Percentiles rank a stretch among this genome's conserved stretches.
phyloP scores from a whole-genome alignment of 805 yeast genomes.

The Candida sphagnicola region DNA sequence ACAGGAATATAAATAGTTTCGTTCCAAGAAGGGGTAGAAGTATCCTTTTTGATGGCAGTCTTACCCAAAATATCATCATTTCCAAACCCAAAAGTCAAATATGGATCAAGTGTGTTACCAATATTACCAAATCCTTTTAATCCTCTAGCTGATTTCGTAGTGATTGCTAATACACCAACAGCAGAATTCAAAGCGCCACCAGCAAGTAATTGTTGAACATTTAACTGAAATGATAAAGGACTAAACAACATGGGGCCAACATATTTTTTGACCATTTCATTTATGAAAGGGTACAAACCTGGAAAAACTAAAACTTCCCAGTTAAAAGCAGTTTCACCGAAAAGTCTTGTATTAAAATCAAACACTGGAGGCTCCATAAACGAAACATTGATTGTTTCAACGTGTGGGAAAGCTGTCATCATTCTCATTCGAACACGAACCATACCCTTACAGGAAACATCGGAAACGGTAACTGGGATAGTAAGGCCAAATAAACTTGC shows the following conservation, averaged over 20 bases:
- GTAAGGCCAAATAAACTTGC: constrained; percentile 79
- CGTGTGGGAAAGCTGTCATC: constrained; percentile 89
- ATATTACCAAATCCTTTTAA: constrained; percentile 65
- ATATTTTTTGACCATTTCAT: constrained; percentile 80
- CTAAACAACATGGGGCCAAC: constrained; percentile 84
- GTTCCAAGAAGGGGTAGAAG: constrained; percentile 77
- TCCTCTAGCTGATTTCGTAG: constrained; percentile 60
- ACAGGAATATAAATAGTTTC: constrained; percentile 71
- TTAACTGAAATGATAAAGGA: constrained; percentile 91
- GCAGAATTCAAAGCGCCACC: constrained; percentile 79
- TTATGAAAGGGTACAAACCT: constrained; percentile 77
- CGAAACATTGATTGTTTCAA: constrained; percentile 85
- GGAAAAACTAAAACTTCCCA: constrained; percentile 88
- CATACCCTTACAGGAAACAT: constrained; percentile 70
- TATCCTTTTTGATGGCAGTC: constrained; percentile 65
- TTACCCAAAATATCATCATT: constrained; percentile 53
- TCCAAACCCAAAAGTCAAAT: constrained; percentile 65
- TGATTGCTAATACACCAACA: constrained; percentile 78
- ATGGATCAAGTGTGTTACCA: constrained; percentile 88
- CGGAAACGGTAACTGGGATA: constrained; percentile 75
- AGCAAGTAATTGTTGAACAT: constrained; percentile 83
- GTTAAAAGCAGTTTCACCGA: constrained; percentile 82
- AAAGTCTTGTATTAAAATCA: constrained; percentile 69
- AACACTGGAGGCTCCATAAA: constrained; percentile 82
- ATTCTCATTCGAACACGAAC: constrained; percentile 82